Conservation (phyloP, 164 flowering plant genomes). For the Vitis amurensis region DNA sequence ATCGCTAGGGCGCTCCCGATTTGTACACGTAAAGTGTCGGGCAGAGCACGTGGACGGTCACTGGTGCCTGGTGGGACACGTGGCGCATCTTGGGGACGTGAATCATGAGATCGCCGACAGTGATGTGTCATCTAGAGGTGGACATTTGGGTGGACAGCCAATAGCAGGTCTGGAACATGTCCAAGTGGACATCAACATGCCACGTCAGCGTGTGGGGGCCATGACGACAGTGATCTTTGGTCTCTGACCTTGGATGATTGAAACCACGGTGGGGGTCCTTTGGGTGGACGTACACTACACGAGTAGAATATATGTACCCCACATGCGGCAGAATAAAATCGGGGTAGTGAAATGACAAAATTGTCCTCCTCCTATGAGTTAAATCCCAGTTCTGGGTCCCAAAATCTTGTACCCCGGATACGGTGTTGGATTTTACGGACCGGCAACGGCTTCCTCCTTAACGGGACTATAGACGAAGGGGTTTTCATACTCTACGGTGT, state of each 20-base stretch:
- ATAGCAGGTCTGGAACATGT: constrained; percentile 32
- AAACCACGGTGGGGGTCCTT: too few species aligned
- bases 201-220: not conserved
- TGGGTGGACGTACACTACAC: too few species aligned
- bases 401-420: not conserved
- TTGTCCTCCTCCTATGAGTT: not conserved
- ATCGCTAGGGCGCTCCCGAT: not conserved
- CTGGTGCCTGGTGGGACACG: constrained; percentile 1
- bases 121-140: constrained; percentile 10
- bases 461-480: too few species aligned
- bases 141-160: constrained; percentile 22
- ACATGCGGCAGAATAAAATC: not conserved
- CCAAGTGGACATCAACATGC: constrained; percentile 18
- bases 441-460: too few species aligned
- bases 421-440: too few species aligned
- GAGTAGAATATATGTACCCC: too few species aligned
- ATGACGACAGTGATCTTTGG: not conserved
- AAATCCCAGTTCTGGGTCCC: not conserved
- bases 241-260: not conserved
- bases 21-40: not conserved
- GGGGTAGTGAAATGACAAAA: constrained; percentile 5
- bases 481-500: too few species aligned
- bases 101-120: constrained; percentile 16
- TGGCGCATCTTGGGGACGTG: constrained; percentile 11
- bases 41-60: constrained; percentile 16